Percentiles rank a stretch among this genome's conserved stretches.
Evolutionary conservation across 768 basidiomycete species (phyloP).

Genomic region (Rhizopogon salebrosus): DNA sequence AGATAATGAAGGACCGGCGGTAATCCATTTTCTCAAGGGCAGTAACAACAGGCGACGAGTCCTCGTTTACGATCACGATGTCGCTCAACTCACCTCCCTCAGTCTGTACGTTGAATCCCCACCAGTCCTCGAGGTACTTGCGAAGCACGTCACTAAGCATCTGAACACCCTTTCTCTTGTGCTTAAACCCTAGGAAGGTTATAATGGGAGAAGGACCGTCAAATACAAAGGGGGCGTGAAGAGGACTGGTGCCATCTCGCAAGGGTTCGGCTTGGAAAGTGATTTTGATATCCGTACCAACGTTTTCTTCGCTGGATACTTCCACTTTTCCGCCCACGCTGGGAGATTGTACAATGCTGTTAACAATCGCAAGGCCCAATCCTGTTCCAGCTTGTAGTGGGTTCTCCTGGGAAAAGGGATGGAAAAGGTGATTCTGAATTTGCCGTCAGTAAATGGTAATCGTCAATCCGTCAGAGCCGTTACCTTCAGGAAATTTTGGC

Average conservation of each 20-base stretch:
- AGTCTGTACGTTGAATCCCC: constrained; percentile 56
- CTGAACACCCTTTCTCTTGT: constrained; percentile 56
- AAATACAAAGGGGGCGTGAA: constrained; percentile 42
- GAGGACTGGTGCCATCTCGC: constrained; percentile 33
- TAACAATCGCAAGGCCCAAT: constrained; percentile 91
- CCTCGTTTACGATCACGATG: constrained; percentile 80
- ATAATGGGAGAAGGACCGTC: constrained; percentile 44
- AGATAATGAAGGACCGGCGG: constrained; percentile 64
- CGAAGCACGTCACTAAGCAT: constrained; percentile 58
- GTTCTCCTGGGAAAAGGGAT: constrained; percentile 96
- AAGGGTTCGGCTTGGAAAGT: constrained; percentile 68
- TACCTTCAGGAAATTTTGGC: constrained; percentile 87
- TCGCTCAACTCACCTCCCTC: constrained; percentile 49
- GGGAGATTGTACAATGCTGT: constrained; percentile 82
- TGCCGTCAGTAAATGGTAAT: constrained; percentile 1
- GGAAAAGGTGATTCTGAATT: constrained; percentile 83
- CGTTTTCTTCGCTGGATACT: constrained; percentile 86
- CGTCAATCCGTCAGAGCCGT: not conserved
- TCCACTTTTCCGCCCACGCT: constrained; percentile 89
- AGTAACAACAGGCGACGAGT: constrained; percentile 48
- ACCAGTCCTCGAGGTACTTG: constrained; percentile 70
- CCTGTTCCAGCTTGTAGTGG: constrained; percentile 91
- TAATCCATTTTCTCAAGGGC: constrained; percentile 56
- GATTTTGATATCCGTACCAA: constrained; percentile 89
- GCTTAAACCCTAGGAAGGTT: constrained; percentile 70